Conservation (phyloP, 805 yeast species). For the Nakazawaea sp. region DNA sequence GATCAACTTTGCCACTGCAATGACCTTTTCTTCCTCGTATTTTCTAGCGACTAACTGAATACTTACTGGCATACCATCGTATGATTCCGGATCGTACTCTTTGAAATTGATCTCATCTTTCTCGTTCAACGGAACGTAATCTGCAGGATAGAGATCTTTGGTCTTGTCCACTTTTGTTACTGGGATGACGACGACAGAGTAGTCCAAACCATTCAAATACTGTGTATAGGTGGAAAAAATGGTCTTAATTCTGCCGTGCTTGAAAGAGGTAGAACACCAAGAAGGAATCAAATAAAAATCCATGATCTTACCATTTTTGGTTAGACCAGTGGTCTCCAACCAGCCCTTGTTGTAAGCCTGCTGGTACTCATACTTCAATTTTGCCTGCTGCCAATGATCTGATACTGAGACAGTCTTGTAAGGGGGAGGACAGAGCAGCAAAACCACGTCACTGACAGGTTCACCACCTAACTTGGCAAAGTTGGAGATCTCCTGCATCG, state of each 20-base stretch:
- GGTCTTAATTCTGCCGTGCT: slow-evolving; percentile 29
- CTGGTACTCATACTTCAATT: slow-evolving; percentile 27
- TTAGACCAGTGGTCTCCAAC: slow-evolving; percentile 23
- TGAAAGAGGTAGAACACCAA: slow-evolving; percentile 34
- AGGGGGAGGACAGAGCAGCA: slow-evolving; percentile 14
- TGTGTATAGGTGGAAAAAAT: slow-evolving; percentile 47
- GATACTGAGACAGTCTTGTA: slow-evolving; percentile 9
- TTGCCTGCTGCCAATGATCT: slow-evolving; percentile 34
- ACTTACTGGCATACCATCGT: slow-evolving; percentile 46
- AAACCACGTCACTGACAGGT: slow-evolving; percentile 17
- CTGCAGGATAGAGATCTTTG: slow-evolving; percentile 21
- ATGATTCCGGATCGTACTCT: slow-evolving; percentile 38
- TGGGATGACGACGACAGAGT: slow-evolving; percentile 37
- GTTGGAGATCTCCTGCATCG: slow-evolving; percentile 17
- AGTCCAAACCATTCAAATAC: slow-evolving; percentile 47
- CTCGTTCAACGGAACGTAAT: slow-evolving; percentile 21
- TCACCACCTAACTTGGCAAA: slow-evolving; percentile 23
- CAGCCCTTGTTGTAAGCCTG: slow-evolving; percentile 30
- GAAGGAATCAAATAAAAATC: slow-evolving; percentile 46
- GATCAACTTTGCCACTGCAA: slow-evolving; percentile 28
- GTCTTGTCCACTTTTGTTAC: slow-evolving; percentile 30
- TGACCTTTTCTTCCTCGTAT: slow-evolving; percentile 51
- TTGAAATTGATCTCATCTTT: slow-evolving; percentile 25
- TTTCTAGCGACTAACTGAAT: slow-evolving; percentile 51
- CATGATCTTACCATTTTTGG: slow-evolving; percentile 30